phyloP scores from a whole-genome alignment of 306 rosid genomes.

The Casuarina glauca region DNA sequence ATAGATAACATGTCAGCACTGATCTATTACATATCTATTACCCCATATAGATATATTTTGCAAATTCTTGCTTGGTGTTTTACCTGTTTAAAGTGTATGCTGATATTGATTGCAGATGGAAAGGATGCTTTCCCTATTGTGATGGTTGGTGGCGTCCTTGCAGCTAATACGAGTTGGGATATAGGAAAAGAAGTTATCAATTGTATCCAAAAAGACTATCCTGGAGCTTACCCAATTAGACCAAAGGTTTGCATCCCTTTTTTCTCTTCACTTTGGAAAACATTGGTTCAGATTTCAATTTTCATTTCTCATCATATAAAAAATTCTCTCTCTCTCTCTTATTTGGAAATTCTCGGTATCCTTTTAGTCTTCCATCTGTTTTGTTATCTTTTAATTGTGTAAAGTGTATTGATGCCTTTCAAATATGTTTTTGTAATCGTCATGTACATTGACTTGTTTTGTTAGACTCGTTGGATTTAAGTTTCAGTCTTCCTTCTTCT shows the following conservation, averaged over 20 bases:
- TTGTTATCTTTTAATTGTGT: neutral
- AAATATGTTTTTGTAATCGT: neutral
- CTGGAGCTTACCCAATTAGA: slow-evolving; percentile 65
- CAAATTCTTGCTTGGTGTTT: neutral
- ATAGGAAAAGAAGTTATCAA: slow-evolving; percentile 78
- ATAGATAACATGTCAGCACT: neutral
- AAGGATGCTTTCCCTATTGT: slow-evolving; percentile 70
- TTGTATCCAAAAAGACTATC: slow-evolving; percentile 57
- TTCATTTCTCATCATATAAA: neutral
- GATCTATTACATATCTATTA: neutral
- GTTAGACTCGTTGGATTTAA: neutral
- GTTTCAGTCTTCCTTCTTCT: too few species aligned
- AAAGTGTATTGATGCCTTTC: neutral
- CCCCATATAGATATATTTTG: neutral
- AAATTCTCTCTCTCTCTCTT: neutral
- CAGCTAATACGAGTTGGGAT: slow-evolving; percentile 87
- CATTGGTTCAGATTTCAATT: neutral
- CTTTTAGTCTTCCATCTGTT: neutral
- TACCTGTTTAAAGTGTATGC: neutral
- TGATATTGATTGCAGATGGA: slow-evolving; percentile 61
- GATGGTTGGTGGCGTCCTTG: slow-evolving; percentile 99
- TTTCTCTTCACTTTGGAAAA: neutral
- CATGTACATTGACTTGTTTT: neutral
- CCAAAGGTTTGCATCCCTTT: slow-evolving; percentile 60
- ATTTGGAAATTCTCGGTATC: neutral